Conservation (phyloP, 2,329 filamentous ascomycete species). For the Keithomyces neogunnii region DNA sequence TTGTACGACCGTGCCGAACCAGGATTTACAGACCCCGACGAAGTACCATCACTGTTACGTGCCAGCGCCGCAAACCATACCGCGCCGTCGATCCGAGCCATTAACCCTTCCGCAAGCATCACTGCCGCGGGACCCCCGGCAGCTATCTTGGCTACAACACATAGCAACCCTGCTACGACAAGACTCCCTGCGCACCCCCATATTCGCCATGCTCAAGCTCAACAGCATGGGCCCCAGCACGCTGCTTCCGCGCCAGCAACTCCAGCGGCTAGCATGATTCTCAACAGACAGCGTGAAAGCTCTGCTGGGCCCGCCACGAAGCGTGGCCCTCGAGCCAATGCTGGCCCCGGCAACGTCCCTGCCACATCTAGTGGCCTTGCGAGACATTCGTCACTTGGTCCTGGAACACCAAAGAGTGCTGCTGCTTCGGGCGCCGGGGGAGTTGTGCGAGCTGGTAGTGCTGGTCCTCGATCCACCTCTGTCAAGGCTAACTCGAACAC, state of each 20-base stretch:
- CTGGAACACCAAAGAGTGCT: conserved; percentile 48
- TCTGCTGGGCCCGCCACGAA: conserved; percentile 53
- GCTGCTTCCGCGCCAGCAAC: conserved; percentile 51
- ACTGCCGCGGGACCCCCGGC: conserved; percentile 18
- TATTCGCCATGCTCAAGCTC: conserved; percentile 40
- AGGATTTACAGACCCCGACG: conserved; percentile 53
- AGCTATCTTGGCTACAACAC: conserved; percentile 17
- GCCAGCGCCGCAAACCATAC: conserved; percentile 45
- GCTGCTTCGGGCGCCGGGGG: conserved; percentile 19
- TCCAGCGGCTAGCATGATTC: conserved; percentile 51
- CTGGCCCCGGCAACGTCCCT: conserved; percentile 37
- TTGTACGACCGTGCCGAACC: conserved; percentile 54
- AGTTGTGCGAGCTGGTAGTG: conserved; percentile 45
- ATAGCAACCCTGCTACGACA: conserved; percentile 32
- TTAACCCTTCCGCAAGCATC: conserved; percentile 32
- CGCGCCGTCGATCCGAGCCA: conserved; percentile 30
- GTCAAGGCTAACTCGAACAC: conserved; percentile 34
- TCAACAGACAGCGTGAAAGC: conserved; percentile 48
- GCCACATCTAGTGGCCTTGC: conserved; percentile 49
- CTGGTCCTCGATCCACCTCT: conserved; percentile 44
- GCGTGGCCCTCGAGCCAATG: conserved; percentile 40
- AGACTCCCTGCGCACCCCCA: conserved; percentile 36
- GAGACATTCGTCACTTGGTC: conserved; percentile 54
- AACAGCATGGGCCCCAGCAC: conserved; percentile 27
- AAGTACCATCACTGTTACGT: conserved; percentile 54